Percentiles rank a stretch among this genome's conserved stretches.
Conservation (phyloP, 73 alveolate species). For the Stentor roeselii region DNA sequence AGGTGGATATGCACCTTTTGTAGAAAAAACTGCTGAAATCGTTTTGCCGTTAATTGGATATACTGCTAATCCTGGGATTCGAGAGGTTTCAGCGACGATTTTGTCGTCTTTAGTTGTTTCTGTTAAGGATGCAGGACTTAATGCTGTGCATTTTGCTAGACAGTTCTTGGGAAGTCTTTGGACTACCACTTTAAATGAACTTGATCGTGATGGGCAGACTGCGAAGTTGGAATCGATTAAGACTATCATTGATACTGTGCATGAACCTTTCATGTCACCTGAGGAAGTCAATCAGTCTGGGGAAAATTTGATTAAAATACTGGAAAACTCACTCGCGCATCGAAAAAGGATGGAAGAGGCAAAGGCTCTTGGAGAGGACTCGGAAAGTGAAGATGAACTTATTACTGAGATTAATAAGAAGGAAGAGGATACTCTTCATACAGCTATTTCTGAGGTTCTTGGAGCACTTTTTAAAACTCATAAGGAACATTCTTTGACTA, state of each 20-base stretch:
- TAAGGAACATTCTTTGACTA: conserved; percentile 37
- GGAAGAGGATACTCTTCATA: conserved; percentile 79
- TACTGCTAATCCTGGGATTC: conserved; percentile 64
- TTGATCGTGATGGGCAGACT: conserved; percentile 67
- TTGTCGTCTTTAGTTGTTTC: conserved; percentile 65
- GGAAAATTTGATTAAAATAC: conserved; percentile 34
- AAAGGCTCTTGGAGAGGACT: conserved; percentile 60
- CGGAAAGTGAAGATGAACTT: conserved; percentile 60
- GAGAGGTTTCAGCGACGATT: conserved; percentile 74
- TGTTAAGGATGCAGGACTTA: conserved; percentile 43
- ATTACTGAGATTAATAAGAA: conserved; percentile 56
- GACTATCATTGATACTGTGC: conserved; percentile 38
- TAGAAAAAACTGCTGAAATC: conserved; percentile 64
- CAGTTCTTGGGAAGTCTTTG: conserved; percentile 47
- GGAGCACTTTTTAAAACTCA: conserved; percentile 86
- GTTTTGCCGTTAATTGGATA: conserved; percentile 59
- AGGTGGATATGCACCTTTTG: conserved; percentile 63
- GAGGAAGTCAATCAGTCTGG: conserved; percentile 18
- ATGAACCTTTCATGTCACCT: conserved; percentile 4
- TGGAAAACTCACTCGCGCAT: conserved; percentile 64
- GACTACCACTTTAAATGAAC: conserved; percentile 61
- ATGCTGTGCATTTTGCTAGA: conserved; percentile 34
- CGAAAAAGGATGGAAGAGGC: conserved; percentile 61
- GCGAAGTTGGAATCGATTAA: conserved; percentile 61
- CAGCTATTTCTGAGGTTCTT: conserved; percentile 70